Percentiles rank a stretch among this genome's conserved stretches.
Conservation (phyloP, 495 filamentous ascomycete species). For the Talaromyces liani region DNA sequence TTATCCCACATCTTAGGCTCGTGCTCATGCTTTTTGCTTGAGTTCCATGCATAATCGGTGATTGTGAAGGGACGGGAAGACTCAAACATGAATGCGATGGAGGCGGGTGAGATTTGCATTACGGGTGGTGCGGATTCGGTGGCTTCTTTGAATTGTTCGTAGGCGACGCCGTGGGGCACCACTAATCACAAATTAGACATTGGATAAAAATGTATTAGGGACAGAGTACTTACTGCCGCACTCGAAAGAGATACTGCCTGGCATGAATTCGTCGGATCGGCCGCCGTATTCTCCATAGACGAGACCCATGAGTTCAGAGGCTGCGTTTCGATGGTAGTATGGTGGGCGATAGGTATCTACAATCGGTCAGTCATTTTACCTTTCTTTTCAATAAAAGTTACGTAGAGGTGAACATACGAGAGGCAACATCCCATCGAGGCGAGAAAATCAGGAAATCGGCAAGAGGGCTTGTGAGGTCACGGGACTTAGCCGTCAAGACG, state of each 20-base stretch:
- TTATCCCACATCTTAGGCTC: conserved; percentile 51
- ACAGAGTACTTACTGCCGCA: conserved; percentile 32
- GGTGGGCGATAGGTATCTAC: conserved; percentile 41
- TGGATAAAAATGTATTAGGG: background rate
- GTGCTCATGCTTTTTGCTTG: conserved; percentile 48
- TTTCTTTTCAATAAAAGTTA: background rate
- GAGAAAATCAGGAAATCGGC: conserved; percentile 44
- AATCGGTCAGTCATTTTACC: background rate
- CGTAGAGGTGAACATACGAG: conserved; percentile 19
- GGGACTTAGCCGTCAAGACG: conserved; percentile 40
- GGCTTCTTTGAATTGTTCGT: conserved; percentile 57
- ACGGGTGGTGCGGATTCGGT: conserved; percentile 35
- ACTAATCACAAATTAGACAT: conserved; percentile 15
- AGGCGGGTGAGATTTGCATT: conserved; percentile 40
- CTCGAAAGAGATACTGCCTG: conserved; percentile 50
- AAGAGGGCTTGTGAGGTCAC: conserved; percentile 34
- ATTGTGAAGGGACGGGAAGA: conserved; percentile 43
- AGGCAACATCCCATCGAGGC: conserved; percentile 42
- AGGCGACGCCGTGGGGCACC: conserved; percentile 52
- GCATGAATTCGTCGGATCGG: conserved; percentile 50
- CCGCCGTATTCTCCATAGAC: conserved; percentile 49
- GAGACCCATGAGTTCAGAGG: conserved; percentile 44
- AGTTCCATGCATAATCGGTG: conserved; percentile 45
- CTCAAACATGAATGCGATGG: conserved; percentile 57
- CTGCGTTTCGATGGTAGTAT: conserved; percentile 45